Conservation (phyloP, 306 rosid genomes). For the Dryas alaskensis region DNA sequence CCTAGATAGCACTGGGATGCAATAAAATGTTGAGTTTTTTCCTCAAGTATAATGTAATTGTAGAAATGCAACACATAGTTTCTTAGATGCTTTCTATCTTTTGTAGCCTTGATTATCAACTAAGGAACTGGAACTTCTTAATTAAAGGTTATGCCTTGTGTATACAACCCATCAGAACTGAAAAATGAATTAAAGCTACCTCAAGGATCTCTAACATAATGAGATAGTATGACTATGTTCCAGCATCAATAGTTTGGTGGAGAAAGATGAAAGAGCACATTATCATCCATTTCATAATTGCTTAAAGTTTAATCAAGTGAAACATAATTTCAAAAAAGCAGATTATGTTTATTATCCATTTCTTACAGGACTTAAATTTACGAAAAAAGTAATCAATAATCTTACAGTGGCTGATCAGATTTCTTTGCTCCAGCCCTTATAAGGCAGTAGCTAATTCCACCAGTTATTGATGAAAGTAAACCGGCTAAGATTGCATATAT, state of each 20-base stretch:
- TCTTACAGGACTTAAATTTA: slow-evolving; percentile 1
- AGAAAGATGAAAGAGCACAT: background rate
- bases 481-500: slow-evolving; percentile 49
- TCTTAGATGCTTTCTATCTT: background rate
- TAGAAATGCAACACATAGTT: background rate
- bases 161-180: background rate
- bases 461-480: slow-evolving; percentile 57
- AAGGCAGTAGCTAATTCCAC: slow-evolving; percentile 74
- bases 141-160: background rate
- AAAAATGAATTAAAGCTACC: background rate
- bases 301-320: background rate
- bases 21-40: background rate
- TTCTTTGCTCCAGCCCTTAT: slow-evolving; percentile 73
- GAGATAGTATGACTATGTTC: background rate
- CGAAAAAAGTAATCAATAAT: slow-evolving; percentile 5
- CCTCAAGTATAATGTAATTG: background rate
- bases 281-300: background rate
- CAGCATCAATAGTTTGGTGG: background rate
- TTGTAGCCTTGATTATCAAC: background rate
- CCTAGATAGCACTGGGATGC: background rate
- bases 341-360: too few species aligned
- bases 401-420: slow-evolving; percentile 84
- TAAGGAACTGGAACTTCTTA: background rate
- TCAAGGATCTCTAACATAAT: background rate
- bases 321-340: background rate